Conservation (phyloP, 768 basidiomycete species). For the Coprinopsis cinerea region DNA sequence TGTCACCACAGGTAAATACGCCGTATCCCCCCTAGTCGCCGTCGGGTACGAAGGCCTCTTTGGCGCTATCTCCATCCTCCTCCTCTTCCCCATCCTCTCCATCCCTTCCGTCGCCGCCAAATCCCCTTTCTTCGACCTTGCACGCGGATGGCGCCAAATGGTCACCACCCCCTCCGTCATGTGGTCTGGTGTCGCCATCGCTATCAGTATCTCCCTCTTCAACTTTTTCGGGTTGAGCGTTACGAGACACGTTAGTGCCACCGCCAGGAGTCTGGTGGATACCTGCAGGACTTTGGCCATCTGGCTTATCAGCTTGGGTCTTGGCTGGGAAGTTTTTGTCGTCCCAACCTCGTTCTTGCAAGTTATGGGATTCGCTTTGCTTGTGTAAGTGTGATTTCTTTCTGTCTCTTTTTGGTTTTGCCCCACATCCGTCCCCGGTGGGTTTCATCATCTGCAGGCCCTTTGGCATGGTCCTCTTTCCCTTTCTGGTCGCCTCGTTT, state of each 20-base stretch:
- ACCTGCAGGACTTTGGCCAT: conserved; percentile 95
- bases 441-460: too few relatives aligned
- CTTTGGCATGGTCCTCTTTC: too few relatives aligned
- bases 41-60: conserved; percentile 95
- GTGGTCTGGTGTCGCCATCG: conserved; percentile 64
- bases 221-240: conserved; percentile 91
- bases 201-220: conserved; percentile 72
- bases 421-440: conserved; percentile 7
- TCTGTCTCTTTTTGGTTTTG: not conserved
- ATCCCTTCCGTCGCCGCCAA: conserved; percentile 57
- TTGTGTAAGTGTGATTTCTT: conserved; percentile 63
- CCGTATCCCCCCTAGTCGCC: conserved; percentile 83
- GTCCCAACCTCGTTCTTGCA: conserved; percentile 82
- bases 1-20: conserved; percentile 51
- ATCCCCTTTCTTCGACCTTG: conserved; percentile 79
- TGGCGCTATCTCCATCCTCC: conserved; percentile 72
- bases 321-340: conserved; percentile 87
- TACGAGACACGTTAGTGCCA: conserved; percentile 90
- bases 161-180: conserved; percentile 68
- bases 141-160: conserved; percentile 87
- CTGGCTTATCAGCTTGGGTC: conserved; percentile 83
- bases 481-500: too few relatives aligned
- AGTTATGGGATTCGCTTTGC: conserved; percentile 75
- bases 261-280: conserved; percentile 86
- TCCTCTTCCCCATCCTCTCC: conserved; percentile 77